These are phyloP conservation scores for Raffaelea deltoideospora DNA, from an alignment of 2,329 filamentous ascomycete species.

Conservation along the genomic window DNA sequence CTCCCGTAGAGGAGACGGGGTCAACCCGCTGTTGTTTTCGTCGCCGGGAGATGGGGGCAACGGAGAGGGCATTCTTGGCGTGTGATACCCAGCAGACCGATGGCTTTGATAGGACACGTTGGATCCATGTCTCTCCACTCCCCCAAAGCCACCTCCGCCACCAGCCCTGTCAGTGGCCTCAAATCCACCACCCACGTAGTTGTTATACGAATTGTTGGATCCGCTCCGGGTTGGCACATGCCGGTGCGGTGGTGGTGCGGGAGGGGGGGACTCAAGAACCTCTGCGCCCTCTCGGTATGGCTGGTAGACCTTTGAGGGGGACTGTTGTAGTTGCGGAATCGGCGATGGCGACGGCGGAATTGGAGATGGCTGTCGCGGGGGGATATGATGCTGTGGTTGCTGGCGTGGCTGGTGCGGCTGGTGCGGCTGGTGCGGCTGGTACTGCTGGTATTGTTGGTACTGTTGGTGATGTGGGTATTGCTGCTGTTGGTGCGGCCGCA, in stretches of 20 bases:
- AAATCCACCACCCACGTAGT: too few relatives aligned
- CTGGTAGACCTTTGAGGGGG: slow-evolving; percentile 9
- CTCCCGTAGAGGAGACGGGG: slow-evolving; percentile 79
- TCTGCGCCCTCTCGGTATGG: slow-evolving; percentile 13
- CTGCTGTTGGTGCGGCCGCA: slow-evolving; percentile 2
- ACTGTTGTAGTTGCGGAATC: slow-evolving; percentile 3
- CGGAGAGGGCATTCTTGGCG: slow-evolving; percentile 45
- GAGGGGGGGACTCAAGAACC: slow-evolving; percentile 50
- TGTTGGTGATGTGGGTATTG: slow-evolving; percentile 7
- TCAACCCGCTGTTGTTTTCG: slow-evolving; percentile 50
- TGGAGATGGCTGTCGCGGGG: too few relatives aligned
- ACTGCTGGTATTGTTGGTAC: slow-evolving; percentile 3
- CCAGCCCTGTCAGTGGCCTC: slow-evolving; percentile 12
- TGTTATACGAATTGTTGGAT: slow-evolving; percentile 18
- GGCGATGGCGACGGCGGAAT: slow-evolving; percentile 7
- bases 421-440: slow-evolving; percentile 2
- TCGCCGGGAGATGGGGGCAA: slow-evolving; percentile 54
- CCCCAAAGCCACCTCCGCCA: not conserved
- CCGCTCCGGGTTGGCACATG: slow-evolving; percentile 29
- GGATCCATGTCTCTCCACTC: slow-evolving; percentile 20
- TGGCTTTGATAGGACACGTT: slow-evolving; percentile 20
- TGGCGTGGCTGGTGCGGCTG: not conserved
- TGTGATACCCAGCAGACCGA: slow-evolving; percentile 27
- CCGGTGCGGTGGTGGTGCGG: slow-evolving; percentile 71
- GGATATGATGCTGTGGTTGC: not conserved